Evolutionary conservation across 1,284 basidiomycete genomes (phyloP).

Genomic region (Malassezia slooffiae): DNA sequence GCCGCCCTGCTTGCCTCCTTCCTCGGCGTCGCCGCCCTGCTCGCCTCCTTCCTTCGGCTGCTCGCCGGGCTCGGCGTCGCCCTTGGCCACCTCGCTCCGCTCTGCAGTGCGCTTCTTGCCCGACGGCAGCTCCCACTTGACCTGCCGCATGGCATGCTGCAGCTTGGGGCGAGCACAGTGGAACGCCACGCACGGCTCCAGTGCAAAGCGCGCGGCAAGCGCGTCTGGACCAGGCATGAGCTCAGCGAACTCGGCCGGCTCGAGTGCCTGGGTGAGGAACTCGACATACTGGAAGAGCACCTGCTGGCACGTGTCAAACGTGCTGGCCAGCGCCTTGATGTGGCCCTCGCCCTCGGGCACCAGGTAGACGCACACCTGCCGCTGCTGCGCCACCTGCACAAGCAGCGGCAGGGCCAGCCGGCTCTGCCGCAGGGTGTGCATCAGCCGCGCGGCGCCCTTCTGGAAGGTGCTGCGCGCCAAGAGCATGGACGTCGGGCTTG

Average conservation of each 20-base stretch:
- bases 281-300: slow-evolving; percentile 43
- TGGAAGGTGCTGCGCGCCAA: slow-evolving; percentile 37
- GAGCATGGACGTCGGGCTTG: slow-evolving; percentile 49
- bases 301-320: slow-evolving; percentile 40
- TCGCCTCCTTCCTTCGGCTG: not conserved
- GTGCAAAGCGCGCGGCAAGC: slow-evolving; percentile 30
- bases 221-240: slow-evolving; percentile 26
- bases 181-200: slow-evolving; percentile 39
- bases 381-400: slow-evolving; percentile 40
- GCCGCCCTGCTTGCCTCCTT: not conserved
- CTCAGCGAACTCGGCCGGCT: slow-evolving; percentile 25
- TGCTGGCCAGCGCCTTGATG: slow-evolving; percentile 40
- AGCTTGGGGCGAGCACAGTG: slow-evolving; percentile 37
- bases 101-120: not conserved
- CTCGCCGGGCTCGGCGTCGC: no score
- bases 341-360: slow-evolving; percentile 35
- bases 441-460: slow-evolving; percentile 27
- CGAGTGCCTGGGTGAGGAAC: slow-evolving; percentile 34
- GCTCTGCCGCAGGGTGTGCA: slow-evolving; percentile 22
- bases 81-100: not conserved
- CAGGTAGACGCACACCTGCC: slow-evolving; percentile 38
- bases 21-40: not conserved
- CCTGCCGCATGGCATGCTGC: slow-evolving; percentile 1
- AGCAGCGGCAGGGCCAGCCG: slow-evolving; percentile 35
- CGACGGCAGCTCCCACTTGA: not conserved